phyloP scores from a whole-genome alignment of 1,139 yeast species.

The Hemisphaericaspora xylofermentans region DNA sequence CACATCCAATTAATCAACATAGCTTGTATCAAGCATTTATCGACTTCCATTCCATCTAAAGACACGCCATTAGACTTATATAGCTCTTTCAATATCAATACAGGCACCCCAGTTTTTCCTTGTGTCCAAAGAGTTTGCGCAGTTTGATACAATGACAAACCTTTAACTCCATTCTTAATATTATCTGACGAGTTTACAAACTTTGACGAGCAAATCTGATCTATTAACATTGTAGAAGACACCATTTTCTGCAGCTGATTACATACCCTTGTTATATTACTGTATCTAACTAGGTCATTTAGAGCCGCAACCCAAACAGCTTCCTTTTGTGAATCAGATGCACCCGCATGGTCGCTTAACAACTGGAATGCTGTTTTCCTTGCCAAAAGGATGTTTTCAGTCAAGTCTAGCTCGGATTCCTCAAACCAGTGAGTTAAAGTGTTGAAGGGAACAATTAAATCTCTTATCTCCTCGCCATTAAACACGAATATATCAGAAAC shows the following conservation, averaged over 20 bases:
- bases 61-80: constrained; percentile 17
- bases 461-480: not conserved
- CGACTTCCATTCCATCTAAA: constrained; percentile 26
- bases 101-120: constrained; percentile 54
- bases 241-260: constrained; percentile 47
- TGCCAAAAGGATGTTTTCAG: constrained; percentile 43
- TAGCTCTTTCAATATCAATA: constrained; percentile 43
- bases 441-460: constrained; percentile 11
- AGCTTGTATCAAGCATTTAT: constrained; percentile 38
- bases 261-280: constrained; percentile 34
- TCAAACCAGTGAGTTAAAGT: constrained; percentile 38
- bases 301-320: constrained; percentile 28
- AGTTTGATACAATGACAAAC: constrained; percentile 43
- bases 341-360: constrained; percentile 13
- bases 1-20: constrained; percentile 71
- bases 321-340: constrained; percentile 4
- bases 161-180: constrained; percentile 15
- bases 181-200: constrained; percentile 10
- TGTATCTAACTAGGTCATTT: constrained; percentile 44
- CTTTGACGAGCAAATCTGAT: constrained; percentile 29
- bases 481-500: constrained; percentile 6
- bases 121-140: constrained; percentile 63
- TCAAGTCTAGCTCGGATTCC: constrained; percentile 28
- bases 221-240: constrained; percentile 48
- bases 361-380: constrained; percentile 37